These are phyloP conservation scores for Mallotus japonicus DNA, from an alignment of 441 rosid genomes.

Conservation along the genomic window DNA sequence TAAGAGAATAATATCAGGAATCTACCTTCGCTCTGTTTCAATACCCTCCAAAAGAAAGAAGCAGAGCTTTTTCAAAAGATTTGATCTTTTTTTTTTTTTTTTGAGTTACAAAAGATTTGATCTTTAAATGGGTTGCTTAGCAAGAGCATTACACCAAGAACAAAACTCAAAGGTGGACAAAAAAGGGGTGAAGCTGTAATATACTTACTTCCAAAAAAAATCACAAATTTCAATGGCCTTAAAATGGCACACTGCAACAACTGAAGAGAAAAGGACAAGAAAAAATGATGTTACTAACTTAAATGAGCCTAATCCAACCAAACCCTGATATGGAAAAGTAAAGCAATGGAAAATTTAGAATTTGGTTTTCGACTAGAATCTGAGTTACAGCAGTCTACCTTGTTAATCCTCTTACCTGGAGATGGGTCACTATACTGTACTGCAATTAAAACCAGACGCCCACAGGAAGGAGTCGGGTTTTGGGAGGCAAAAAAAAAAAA, in stretches of 20 bases:
- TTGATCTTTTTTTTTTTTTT: constrained; percentile 6
- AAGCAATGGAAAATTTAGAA: background rate
- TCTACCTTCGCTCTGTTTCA: constrained; percentile 41
- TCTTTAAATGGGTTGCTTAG: constrained; percentile 24
- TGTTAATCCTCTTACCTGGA: constrained; percentile 14
- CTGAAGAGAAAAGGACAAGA: constrained; percentile 31
- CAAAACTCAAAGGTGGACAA: constrained; percentile 20
- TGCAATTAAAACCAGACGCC: constrained; percentile 11
- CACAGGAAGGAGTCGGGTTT: constrained; percentile 20
- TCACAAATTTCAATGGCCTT: constrained; percentile 38
- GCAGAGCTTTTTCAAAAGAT: constrained; percentile 29
- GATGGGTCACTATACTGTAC: constrained; percentile 6
- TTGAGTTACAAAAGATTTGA: constrained; percentile 12
- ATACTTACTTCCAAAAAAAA: constrained; percentile 25
- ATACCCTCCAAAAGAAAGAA: constrained; percentile 32
- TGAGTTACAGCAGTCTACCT: constrained; percentile 22
- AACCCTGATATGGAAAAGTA: constrained; percentile 14
- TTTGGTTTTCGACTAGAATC: constrained; percentile 26
- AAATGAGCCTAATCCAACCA: constrained; percentile 16
- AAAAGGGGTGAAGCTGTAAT: constrained; percentile 20
- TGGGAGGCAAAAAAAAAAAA: constrained; percentile 7
- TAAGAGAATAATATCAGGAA: constrained; percentile 47
- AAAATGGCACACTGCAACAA: constrained; percentile 30
- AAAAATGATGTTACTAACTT: constrained; percentile 8
- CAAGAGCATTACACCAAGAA: constrained; percentile 24